Base-by-base conservation (phyloP, 2,329 filamentous ascomycete genomes). In the Drechmeria coniospora region DNA sequence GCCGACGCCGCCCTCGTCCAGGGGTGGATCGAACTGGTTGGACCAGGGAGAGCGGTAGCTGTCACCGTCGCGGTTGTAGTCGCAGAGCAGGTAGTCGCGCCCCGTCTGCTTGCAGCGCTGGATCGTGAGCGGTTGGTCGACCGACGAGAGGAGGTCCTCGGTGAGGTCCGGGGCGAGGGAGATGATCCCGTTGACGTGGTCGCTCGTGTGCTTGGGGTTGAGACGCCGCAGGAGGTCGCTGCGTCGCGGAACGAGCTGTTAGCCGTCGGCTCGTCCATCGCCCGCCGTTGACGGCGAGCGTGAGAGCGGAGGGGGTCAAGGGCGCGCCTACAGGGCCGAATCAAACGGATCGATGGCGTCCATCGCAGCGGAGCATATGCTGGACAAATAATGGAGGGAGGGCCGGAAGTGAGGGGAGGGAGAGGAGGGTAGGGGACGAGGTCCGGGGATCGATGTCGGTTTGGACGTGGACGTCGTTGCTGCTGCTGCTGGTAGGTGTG, bases 11-110 rank as follows among this genome's bases (percentile, higher is more conserved):
- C 65, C 67, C 39, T 68, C 68, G 39, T 80, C 77, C 34, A 93
- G 68, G 10, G 84, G 79, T 12, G 87, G 90, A 51, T 95, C 84
- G 54, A 98, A 98, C 57, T 93, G 80, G 59, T 95, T 95, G 59
- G 79, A 90, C 90, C 90, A 98, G n/a, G 90, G 90, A 39, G 82
- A 92, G 36, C 90, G 79, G 68, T 93, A 93, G 58, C 80, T 92
- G 61, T 94, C 87, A 36, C 90, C 90, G 57, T 98, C 90, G 39
- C 90, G 86, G 68, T 98, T 98, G 69, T 98, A 98, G 68, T 98
- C 90, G 66, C 90, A 98, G 47, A 94, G 79, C 28, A 98, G 74
- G 63, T 93, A 98, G 59, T 95, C 90, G 42, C 87, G 80, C 44
- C 84, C 83, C 18, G 82, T 79, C 57, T 86, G 80, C 43, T 74